phyloP scores from a whole-genome alignment of 805 yeast genomes.

The Ogataea ganodermae region DNA sequence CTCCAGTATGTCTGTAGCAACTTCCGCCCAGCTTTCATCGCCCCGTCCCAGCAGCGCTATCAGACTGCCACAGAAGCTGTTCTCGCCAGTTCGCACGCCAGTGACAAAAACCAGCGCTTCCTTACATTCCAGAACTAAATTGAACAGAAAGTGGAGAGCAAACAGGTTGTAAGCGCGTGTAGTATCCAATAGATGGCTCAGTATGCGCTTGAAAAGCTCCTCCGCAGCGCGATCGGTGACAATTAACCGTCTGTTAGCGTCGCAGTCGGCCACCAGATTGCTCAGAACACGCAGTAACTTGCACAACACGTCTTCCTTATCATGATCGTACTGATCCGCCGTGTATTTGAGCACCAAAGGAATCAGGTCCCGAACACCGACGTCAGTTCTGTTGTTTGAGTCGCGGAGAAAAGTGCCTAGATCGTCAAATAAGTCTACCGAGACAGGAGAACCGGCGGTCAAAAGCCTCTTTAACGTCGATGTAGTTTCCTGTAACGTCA shows the following conservation, averaged over 20 bases:
- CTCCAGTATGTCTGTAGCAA: constrained; percentile 12
- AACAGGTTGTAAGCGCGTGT: constrained; percentile 2
- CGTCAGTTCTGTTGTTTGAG: background rate
- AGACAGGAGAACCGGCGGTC: background rate
- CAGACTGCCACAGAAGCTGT: background rate
- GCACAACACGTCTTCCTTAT: constrained; percentile 7
- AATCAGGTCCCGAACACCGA: constrained; percentile 2
- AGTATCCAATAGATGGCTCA: constrained; percentile 2
- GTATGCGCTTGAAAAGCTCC: constrained; percentile 2
- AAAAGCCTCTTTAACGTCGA: background rate
- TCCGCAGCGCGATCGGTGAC: background rate
- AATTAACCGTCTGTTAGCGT: constrained; percentile 12
- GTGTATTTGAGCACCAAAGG: constrained; percentile 7
- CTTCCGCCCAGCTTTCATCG: constrained; percentile 8
- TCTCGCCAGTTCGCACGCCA: background rate
- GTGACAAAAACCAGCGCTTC: constrained; percentile 4
- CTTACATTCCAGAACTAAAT: constrained; percentile 13
- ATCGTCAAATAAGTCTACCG: constrained; percentile 1
- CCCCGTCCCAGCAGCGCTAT: background rate
- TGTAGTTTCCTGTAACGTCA: background rate
- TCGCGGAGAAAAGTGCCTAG: constrained; percentile 8
- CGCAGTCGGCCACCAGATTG: constrained; percentile 21
- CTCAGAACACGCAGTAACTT: constrained; percentile 12
- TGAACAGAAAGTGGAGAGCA: constrained; percentile 18
- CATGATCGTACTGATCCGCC: background rate